Percentiles rank a stretch among this genome's conserved stretches.
Evolutionary conservation across 495 filamentous ascomycete species (phyloP).

Genomic region (Aeminium ludgeri): DNA sequence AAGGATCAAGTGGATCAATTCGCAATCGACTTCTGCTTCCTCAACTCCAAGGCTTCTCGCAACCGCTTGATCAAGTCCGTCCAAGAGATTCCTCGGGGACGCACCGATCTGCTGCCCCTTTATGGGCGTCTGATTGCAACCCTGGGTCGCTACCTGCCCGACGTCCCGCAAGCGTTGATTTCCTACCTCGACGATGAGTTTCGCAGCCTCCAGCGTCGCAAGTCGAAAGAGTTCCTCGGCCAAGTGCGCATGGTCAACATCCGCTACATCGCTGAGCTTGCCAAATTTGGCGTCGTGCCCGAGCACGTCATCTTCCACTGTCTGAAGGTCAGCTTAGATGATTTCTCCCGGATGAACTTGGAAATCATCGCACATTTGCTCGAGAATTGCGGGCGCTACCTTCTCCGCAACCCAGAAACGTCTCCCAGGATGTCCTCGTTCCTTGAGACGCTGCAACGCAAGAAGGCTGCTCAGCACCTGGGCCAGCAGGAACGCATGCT

Average conservation of each 20-base stretch:
- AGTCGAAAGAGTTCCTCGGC: constrained; percentile 91
- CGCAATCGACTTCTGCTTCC: constrained; percentile 90
- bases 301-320: constrained; percentile 99
- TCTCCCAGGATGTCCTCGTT: constrained; percentile 85
- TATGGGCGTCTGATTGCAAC: constrained; percentile 90
- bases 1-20: constrained; percentile 85
- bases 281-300: constrained; percentile 94
- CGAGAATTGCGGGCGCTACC: constrained; percentile 90
- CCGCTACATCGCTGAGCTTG: constrained; percentile 89
- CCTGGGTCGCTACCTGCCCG: constrained; percentile 81
- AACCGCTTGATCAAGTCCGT: constrained; percentile 86
- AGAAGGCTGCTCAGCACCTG: constrained; percentile 88
- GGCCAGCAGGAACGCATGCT: constrained; percentile 95
- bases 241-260: constrained; percentile 90
- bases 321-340: constrained; percentile 89
- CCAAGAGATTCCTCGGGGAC: constrained; percentile 85
- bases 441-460: constrained; percentile 82
- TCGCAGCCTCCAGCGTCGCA: constrained; percentile 90
- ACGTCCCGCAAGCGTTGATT: constrained; percentile 80
- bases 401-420: constrained; percentile 86
- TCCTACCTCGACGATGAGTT: constrained; percentile 94
- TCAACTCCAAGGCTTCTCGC: constrained; percentile 95
- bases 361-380: constrained; percentile 96
- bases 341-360: constrained; percentile 96
- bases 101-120: constrained; percentile 75